phyloP scores from a whole-genome alignment of 2,329 filamentous ascomycete genomes.

The Cladosporium phlei region DNA sequence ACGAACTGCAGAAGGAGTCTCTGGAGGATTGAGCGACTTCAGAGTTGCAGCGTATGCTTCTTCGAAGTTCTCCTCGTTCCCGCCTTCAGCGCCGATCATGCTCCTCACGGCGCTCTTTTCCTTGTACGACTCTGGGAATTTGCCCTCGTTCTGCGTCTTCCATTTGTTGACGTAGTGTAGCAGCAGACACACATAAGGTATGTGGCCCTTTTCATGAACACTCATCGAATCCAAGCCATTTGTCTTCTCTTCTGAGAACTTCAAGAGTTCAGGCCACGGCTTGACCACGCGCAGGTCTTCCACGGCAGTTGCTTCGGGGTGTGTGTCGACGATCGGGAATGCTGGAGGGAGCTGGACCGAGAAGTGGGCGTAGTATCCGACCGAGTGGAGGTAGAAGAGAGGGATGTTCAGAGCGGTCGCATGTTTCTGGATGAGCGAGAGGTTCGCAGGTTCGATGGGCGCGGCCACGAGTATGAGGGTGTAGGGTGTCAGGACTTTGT shows the following conservation, averaged over 20 bases:
- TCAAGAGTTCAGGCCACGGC: constrained; percentile 77
- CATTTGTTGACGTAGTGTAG: constrained; percentile 78
- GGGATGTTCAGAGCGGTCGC: constrained; percentile 60
- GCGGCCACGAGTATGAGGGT: constrained; percentile 59
- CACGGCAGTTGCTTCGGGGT: constrained; percentile 80
- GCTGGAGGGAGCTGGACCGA: constrained; percentile 70
- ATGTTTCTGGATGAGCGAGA: constrained; percentile 48
- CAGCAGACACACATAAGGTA: constrained; percentile 80
- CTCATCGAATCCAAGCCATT: constrained; percentile 58
- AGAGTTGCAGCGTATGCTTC: constrained; percentile 84
- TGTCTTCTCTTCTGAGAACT: constrained; percentile 64
- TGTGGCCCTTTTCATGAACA: constrained; percentile 80
- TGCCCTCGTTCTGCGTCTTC: constrained; percentile 66
- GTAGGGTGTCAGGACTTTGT: constrained; percentile 43
- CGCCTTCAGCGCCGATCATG: constrained; percentile 69
- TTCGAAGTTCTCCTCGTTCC: constrained; percentile 84
- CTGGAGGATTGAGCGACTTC: constrained; percentile 71
- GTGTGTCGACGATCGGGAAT: constrained; percentile 92
- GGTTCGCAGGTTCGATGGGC: constrained; percentile 51
- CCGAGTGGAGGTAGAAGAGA: constrained; percentile 76
- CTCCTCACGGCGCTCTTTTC: constrained; percentile 82
- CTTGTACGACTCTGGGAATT: constrained; percentile 67
- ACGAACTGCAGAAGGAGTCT: constrained; percentile 63
- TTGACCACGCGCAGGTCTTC: constrained; percentile 77
- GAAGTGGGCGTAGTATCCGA: constrained; percentile 88